Base-by-base conservation (phyloP, 2,329 filamentous ascomycete species). In the Colletotrichum destructivum region DNA sequence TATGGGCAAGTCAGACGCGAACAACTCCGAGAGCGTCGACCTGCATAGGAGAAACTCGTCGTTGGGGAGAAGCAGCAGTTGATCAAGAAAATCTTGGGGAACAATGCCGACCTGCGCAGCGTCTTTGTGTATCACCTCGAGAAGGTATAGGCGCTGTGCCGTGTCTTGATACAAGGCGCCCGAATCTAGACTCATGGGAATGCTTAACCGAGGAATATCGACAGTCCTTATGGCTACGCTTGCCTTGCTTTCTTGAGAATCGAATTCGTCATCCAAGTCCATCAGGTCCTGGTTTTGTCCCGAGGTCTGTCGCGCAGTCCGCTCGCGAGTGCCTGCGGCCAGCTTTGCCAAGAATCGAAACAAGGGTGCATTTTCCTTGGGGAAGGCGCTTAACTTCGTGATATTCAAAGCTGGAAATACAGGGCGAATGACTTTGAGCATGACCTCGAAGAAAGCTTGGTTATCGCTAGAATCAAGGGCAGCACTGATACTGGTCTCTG, bases 221-320 rank as follows among this genome's bases (percentile, higher is more conserved):
- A 80, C 75, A 1, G 74, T 69, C 42, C 81, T 82, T 40, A 83
- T 78, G 1, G 78, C 72, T 18, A 80, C 78, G 60, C 83, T 85
- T 35, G 79, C 82, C 31, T 84, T 84, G 73, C 87, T 90, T 63
- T 83, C 83, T 74, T 92, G 89, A 0, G 90, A 90, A 51, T 89
- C 88, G 66, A 92, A 90, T 2, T 88, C 88, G 15, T 88, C 86
- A 75, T 94, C 92, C 6, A 94, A 77, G 66, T 94, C 91, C 90
- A 93, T 92, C 7, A 85, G 78, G 74, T 92, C 89, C 2, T 82
- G 74, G 12, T 85, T 81, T 4, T 84, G 76, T 11, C 75, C 74
- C 1, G 79, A 80, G 0, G 78, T 78, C 60, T 82, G 81, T 35
- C 79, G 79, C 7, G 73, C 64, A 11, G 77, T 72, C 59, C 78